phyloP scores from a whole-genome alignment of 2,329 filamentous ascomycete genomes.

The Colletotrichum lini region DNA sequence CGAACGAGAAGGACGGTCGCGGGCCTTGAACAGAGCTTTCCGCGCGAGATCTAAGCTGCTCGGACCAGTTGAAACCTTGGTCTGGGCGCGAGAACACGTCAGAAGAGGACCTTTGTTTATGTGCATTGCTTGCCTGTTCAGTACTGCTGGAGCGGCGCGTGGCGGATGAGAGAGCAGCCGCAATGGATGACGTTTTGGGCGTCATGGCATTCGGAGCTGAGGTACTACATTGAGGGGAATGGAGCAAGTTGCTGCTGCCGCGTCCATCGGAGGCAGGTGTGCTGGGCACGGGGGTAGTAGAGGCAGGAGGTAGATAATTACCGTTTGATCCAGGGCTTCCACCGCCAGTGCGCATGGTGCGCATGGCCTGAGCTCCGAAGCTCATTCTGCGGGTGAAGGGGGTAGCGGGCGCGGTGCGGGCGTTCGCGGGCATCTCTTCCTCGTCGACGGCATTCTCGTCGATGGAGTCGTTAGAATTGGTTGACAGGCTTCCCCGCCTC shows the following conservation, averaged over 20 bases:
- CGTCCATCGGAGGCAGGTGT: slow-evolving; percentile 49
- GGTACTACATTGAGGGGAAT: slow-evolving; percentile 3
- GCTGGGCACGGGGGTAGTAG: slow-evolving; percentile 53
- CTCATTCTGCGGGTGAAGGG: slow-evolving; percentile 90
- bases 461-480: slow-evolving; percentile 70
- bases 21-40: slow-evolving; percentile 79
- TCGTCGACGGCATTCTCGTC: slow-evolving; percentile 84
- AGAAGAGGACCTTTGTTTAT: slow-evolving; percentile 72
- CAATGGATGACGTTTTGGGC: slow-evolving; percentile 51
- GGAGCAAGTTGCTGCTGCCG: slow-evolving; percentile 44
- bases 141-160: slow-evolving; percentile 56
- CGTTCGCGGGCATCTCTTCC: slow-evolving; percentile 66
- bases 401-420: slow-evolving; percentile 74
- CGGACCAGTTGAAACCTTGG: slow-evolving; percentile 95
- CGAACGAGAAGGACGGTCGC: slow-evolving; percentile 72
- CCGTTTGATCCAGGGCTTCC: slow-evolving; percentile 75
- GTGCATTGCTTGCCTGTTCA: slow-evolving; percentile 73
- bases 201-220: slow-evolving; percentile 45
- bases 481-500: slow-evolving; percentile 79
- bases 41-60: slow-evolving; percentile 92
- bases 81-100: slow-evolving; percentile 78
- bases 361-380: slow-evolving; percentile 86
- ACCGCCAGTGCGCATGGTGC: slow-evolving; percentile 74
- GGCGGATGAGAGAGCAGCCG: slow-evolving; percentile 52
- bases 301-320: slow-evolving; percentile 63